Evolutionary conservation across 2,329 filamentous ascomycete genomes (phyloP).

Genomic region (Juglanconis sp.): DNA sequence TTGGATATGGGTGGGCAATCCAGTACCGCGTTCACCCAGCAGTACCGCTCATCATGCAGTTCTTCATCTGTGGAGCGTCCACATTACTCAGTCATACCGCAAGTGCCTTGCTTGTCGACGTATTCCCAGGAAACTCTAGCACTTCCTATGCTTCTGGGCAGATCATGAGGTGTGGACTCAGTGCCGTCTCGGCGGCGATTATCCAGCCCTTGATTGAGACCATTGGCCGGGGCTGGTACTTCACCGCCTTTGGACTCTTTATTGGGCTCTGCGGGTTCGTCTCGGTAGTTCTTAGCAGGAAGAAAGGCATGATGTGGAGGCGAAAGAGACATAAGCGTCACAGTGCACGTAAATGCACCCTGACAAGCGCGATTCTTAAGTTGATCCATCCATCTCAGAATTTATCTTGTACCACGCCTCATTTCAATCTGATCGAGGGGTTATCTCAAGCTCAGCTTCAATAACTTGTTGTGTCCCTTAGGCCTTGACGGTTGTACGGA

Average conservation of each 20-base stretch:
- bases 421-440: no score
- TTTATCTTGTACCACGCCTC: no score
- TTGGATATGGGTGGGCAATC: background rate
- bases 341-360: no score
- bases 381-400: no score
- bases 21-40: background rate
- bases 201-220: background rate
- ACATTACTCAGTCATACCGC: background rate
- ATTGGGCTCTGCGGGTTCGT: no score
- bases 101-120: background rate
- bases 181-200: background rate
- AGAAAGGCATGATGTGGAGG: no score
- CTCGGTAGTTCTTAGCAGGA: no score
- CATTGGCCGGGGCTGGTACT: background rate
- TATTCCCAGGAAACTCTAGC: background rate
- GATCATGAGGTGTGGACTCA: background rate
- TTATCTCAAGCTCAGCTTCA: no score
- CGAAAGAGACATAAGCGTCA: no score
- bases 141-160: background rate
- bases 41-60: background rate
- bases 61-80: background rate
- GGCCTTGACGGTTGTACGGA: no score
- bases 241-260: background rate
- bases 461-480: no score
- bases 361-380: no score